Evolutionary conservation across 148 eudicot genomes (phyloP).

Genomic region (Chenopodium suecicum): DNA sequence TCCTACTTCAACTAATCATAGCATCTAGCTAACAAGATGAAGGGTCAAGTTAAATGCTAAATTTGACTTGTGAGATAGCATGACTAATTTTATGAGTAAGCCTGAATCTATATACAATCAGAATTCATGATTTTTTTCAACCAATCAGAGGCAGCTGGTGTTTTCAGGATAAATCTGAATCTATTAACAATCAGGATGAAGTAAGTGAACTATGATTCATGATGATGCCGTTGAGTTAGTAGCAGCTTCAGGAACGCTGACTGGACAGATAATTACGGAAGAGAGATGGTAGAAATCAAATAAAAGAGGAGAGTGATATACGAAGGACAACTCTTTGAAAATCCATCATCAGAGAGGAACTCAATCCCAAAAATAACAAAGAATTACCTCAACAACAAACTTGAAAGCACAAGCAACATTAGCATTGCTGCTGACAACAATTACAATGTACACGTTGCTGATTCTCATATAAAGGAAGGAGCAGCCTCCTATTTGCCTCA

Average conservation of each 20-base stretch:
- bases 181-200: background rate
- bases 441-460: slow-evolving; percentile 97
- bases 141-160: background rate
- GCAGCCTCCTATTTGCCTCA: slow-evolving; percentile 98
- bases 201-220: background rate
- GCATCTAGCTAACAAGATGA: background rate
- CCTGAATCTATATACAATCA: background rate
- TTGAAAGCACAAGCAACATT: slow-evolving; percentile 99
- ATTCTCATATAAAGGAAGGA: slow-evolving; percentile 97
- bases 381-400: slow-evolving; percentile 87
- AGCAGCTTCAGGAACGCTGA: background rate
- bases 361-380: background rate
- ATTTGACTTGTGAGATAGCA: background rate
- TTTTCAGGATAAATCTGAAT: background rate
- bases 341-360: slow-evolving; percentile 1
- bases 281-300: background rate
- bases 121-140: background rate
- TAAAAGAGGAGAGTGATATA: background rate
- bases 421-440: slow-evolving; percentile 99
- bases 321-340: background rate
- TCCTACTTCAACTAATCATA: background rate
- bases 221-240: background rate
- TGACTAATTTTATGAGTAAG: background rate
- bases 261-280: background rate
- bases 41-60: background rate